Base-by-base conservation (phyloP, 2,329 filamentous ascomycete species). In the Fusarium udum region DNA sequence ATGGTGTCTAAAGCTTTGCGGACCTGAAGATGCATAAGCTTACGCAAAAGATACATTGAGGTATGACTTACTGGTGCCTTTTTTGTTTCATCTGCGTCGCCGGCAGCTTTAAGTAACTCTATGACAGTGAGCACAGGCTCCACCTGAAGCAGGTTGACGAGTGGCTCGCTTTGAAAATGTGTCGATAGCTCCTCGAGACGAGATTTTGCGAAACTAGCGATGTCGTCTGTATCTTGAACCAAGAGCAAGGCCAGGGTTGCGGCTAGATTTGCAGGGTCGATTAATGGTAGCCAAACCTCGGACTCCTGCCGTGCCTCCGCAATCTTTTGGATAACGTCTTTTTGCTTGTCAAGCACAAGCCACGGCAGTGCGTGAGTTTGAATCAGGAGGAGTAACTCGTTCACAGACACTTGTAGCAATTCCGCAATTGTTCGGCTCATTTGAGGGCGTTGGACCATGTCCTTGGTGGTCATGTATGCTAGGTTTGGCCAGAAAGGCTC, bases 401-500 rank as follows among this genome's bases (percentile, higher is more conserved):
- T 87, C 14, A 97, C 88, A 43, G 90, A 92, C 78, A 94, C 92
- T 58, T 92, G 91, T 42, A 98, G 86, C 36, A 98, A 83, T 72
- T 97, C 94, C 31, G 95, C 94, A 55, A 98, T 87, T 49, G 92
- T 88, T 62, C 93, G 91, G 52, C 91, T 92, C 78, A 95, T 92
- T 76, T 96, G 93, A n/a, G 96, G 95, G 52, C 92, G 90, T 53
- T 89, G 87, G 28, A 92, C 87, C 69, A 98, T 87, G 76, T 97
- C 94, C 79, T 95, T 95, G 34, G 96, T 92, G 5, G 94, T 91
- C 56, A 92, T 89, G 67, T 95, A 92, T 1, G 94, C 95, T 49
- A 99, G 86, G 36, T 89, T 95, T 73, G 91, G 90, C 95, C 95
- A 98, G 80, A 95, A 98, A 2, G 95, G 95, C 62, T 92, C 90